Percentiles rank a stretch among this genome's conserved stretches.
Evolutionary conservation across 202 grass and related monocot genomes (phyloP).

Genomic region (Zizania palustris): DNA sequence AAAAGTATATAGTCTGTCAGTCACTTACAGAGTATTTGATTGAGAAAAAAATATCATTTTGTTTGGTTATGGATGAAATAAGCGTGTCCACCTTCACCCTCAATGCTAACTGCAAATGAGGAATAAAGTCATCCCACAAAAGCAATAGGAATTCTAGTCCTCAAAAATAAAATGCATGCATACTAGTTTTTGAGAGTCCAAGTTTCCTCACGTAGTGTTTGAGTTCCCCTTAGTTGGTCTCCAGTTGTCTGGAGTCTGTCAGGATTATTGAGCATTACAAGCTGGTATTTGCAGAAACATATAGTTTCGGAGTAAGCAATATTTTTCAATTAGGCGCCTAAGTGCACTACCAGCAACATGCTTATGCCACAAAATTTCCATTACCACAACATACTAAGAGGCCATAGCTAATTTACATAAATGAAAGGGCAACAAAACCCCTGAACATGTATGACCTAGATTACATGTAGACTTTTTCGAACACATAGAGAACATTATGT

Average conservation of each 20-base stretch:
- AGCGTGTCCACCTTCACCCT: neutral
- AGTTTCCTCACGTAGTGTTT: neutral
- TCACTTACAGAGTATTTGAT: neutral
- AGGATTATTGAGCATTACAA: conserved; percentile 3
- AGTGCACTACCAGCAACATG: conserved; percentile 17
- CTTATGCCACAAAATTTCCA: conserved; percentile 20
- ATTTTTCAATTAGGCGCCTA: conserved; percentile 1
- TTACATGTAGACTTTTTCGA: neutral
- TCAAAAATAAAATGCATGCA: neutral
- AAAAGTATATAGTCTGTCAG: conserved; percentile 1
- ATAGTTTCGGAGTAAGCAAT: neutral
- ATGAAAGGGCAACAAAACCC: conserved; percentile 11
- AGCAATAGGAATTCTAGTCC: neutral
- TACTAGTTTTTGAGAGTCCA: neutral
- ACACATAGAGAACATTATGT: neutral
- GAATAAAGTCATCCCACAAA: neutral
- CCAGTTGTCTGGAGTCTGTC: neutral
- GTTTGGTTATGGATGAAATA: neutral
- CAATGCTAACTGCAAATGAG: neutral
- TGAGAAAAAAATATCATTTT: neutral
- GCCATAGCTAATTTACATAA: neutral
- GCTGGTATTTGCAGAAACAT: conserved; percentile 24
- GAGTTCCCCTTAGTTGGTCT: neutral
- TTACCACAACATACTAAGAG: neutral
- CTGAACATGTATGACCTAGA: conserved; percentile 9